Evolutionary conservation across 148 eudicot genomes (phyloP).

Genomic region (Cornus kousa): DNA sequence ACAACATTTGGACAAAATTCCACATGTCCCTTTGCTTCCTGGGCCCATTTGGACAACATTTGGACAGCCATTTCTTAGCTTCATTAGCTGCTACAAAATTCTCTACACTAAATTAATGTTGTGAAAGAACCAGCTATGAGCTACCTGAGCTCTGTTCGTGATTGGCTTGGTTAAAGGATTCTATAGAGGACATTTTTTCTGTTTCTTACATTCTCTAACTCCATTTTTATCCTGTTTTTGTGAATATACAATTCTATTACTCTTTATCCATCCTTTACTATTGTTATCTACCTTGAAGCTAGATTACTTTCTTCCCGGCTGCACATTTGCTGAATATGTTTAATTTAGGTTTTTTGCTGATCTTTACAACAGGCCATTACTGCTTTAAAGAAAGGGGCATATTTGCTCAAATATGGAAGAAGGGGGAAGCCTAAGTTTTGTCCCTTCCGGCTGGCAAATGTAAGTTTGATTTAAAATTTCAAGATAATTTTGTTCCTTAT

Average conservation of each 20-base stretch:
- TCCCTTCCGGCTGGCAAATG: conserved; percentile 89
- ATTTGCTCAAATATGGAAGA: conserved; percentile 85
- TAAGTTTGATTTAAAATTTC: conserved; percentile 30
- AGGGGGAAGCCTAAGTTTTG: conserved; percentile 90
- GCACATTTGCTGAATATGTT: conserved; percentile 12
- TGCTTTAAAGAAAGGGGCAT: conserved; percentile 88
- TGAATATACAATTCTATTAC: background rate
- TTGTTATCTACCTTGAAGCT: conserved; percentile 13
- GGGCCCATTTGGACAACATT: too few species aligned
- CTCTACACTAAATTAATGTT: too few species aligned
- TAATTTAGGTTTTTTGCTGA: conserved; percentile 16
- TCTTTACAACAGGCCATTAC: conserved; percentile 72
- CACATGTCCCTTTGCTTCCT: too few species aligned
- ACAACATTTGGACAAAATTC: background rate
- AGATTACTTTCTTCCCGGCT: background rate
- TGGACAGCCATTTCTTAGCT: too few species aligned
- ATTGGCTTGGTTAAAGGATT: too few species aligned
- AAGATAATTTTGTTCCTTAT: background rate
- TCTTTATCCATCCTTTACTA: background rate
- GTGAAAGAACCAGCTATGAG: too few species aligned
- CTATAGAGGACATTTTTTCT: background rate
- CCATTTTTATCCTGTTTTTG: background rate
- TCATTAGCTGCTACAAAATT: too few species aligned
- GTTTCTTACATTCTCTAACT: background rate
- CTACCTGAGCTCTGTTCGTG: too few species aligned